A percentile compares a stretch with the other conserved stretches of the same genome.
Conservation (phyloP, 192 early-diverging fungal species). For the Dissophora globulifera region DNA sequence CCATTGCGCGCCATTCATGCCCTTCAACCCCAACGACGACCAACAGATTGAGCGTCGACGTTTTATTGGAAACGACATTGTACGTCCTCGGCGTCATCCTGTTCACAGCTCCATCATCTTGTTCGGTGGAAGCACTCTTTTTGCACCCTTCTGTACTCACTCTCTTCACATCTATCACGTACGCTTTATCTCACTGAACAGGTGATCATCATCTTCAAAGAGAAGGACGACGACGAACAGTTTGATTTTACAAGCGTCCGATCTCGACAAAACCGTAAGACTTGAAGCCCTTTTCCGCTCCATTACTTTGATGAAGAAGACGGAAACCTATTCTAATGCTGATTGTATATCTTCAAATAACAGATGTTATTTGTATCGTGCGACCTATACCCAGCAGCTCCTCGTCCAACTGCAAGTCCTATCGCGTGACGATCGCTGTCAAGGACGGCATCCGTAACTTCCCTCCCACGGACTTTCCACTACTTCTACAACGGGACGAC, state of each 20-base stretch:
- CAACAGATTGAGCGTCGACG: slow-evolving; percentile 78
- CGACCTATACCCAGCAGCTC: slow-evolving; percentile 17
- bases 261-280: slow-evolving; percentile 51
- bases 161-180: not conserved
- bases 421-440: slow-evolving; percentile 57
- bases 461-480: slow-evolving; percentile 67
- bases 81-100: slow-evolving; percentile 67
- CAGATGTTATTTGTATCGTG: slow-evolving; percentile 46
- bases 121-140: not conserved
- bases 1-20: slow-evolving; percentile 75
- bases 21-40: slow-evolving; percentile 64
- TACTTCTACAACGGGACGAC: slow-evolving; percentile 62
- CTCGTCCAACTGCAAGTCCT: slow-evolving; percentile 6
- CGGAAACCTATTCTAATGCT: not conserved
- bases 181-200: not conserved
- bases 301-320: not conserved
- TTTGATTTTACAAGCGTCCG: slow-evolving; percentile 40
- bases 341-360: not conserved
- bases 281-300: no score
- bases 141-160: not conserved
- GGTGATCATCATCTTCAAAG: slow-evolving; percentile 46
- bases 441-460: slow-evolving; percentile 73
- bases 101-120: slow-evolving; percentile 46
- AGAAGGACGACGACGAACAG: slow-evolving; percentile 39
- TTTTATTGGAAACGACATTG: slow-evolving; percentile 81